Evolutionary conservation across 345 rosid genomes (phyloP), one percentile per base, ranked within the genome.

Genomic region (Schrenkiella parvula): DNA sequence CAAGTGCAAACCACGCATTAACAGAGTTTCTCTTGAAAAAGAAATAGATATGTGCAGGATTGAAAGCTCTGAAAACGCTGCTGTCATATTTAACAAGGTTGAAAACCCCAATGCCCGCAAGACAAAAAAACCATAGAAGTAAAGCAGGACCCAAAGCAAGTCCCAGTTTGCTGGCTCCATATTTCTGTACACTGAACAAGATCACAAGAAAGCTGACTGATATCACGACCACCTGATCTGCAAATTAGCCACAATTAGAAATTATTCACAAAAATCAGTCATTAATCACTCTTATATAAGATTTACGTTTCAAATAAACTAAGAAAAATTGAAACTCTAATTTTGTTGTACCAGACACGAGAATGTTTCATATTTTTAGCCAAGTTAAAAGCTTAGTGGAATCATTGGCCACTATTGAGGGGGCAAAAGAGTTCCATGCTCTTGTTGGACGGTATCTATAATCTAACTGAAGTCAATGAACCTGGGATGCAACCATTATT

Each of bases 111-210:
- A 88, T 74, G 58, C 87, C 88, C 4, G 96, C 98, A 69, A 91
- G 95, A 84, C 85, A 84, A 73, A 93, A 91, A 81, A 95, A 95
- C 99, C 99, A 95, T 62, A 91, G 23, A 70, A 95, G 88, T 73
- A 95, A 80, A 74, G 97, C 96, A 81, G 99, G 99, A 68, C 98
- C 99, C 31, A 95, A 82, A 58, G 53, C 87, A 80, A 95, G 87
- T 81, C 99, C 99, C 58, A 91, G 77, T 88, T 95, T 91, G 87
- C 99, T 95, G 73, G 96, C 85, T 77, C 99, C 99, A 81, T 77
- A 91, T 85, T 88, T 91, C 86, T 95, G 99, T 75, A 88, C 87
- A 78, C 99, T 89, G 83, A 95, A 95, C 84, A 95, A 85, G 77
- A 91, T 84, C 76, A 95, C 86, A 79, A 95, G 91, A 83, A 83